Base-by-base conservation (phyloP, 805 yeast species). In the Lipomyces anomalus region DNA sequence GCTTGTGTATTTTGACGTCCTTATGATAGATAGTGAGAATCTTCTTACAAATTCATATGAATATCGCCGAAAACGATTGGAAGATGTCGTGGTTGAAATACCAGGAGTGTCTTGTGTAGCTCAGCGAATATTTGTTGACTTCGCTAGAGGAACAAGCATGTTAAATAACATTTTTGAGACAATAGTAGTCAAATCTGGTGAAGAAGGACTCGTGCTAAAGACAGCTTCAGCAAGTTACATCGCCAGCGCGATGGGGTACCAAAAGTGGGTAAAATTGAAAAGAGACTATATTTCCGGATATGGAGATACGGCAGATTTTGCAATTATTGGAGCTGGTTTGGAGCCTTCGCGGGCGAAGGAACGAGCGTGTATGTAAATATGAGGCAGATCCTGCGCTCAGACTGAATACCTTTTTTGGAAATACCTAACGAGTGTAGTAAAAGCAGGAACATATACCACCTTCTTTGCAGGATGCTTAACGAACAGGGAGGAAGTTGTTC, bases 221-320 rank as follows among this genome's bases (percentile, higher is more conserved):
- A 22, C 20, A 11, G 16, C 35, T 5, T 6, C 22, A 13, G 29
- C 22, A 6, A 40, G 48, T 2, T 48, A 48, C 37, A 35, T 48
- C 4, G 46, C 32, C 7, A 40, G 47, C 4, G 35, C 34, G 18
- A 36, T 48, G 46, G 35, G 28, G 16, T 4, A 7, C 23, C 38
- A 44, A 13, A 36, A 11, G 20, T 48, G 53, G 53, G 34, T 45
- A 16, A 48, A 48, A 22, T 17, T 48, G 18, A 48, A 48, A 38
- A 34, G 33, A 18, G 53, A 48, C 21, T 48, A 48, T 18, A 24
- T 48, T 18, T 20, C 47, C 3, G 53, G 53, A 4, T 33, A 20
- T 4, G 53, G 53, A 4, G 53, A 48, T 23, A 39, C 46, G 2
- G 44, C 42, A 9, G 50, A 48, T 30, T 42, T 44, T 22, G 45